Evolutionary conservation across 2,329 filamentous ascomycete species (phyloP).

Genomic region (Cladorrhinum sp.): DNA sequence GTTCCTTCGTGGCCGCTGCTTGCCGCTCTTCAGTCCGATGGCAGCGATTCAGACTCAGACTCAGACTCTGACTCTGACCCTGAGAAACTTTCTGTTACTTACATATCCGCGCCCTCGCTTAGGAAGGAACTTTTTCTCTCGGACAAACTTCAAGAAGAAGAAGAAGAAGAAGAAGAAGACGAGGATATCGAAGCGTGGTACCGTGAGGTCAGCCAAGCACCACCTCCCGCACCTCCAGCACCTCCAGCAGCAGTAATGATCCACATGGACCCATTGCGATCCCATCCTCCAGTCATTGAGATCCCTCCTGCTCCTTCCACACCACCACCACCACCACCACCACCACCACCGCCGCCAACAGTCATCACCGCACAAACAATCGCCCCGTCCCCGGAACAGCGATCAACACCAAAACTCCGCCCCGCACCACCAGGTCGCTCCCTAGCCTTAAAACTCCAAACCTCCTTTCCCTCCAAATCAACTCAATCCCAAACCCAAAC

Average conservation of each 20-base stretch:
- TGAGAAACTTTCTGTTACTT: not conserved
- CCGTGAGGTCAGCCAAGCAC: constrained; percentile 19
- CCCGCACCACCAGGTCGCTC: constrained; percentile 23
- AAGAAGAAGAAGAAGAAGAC: constrained; percentile 21
- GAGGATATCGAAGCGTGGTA: constrained; percentile 29
- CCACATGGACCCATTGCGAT: constrained; percentile 14
- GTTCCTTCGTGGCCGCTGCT: constrained; percentile 20
- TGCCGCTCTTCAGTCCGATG: not conserved
- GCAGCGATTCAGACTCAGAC: not conserved
- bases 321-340: constrained; percentile 14
- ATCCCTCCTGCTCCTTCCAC: constrained; percentile 2
- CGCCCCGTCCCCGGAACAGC: no score
- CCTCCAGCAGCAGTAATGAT: not conserved
- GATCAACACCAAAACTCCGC: constrained; percentile 28
- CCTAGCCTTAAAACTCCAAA: constrained; percentile 42
- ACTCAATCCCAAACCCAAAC: not conserved
- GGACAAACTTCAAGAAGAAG: no score
- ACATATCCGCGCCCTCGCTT: not conserved
- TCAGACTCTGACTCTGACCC: constrained; percentile 1
- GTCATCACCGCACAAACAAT: not conserved
- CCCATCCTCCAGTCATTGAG: constrained; percentile 12
- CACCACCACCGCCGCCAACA: constrained; percentile 18
- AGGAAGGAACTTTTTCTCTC: constrained; percentile 20
- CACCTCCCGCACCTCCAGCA: not conserved
- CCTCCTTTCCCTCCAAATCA: constrained; percentile 34